Evolutionary conservation across 768 basidiomycete genomes (phyloP).

Genomic region (Lanmaoa pseudosensibilis): DNA sequence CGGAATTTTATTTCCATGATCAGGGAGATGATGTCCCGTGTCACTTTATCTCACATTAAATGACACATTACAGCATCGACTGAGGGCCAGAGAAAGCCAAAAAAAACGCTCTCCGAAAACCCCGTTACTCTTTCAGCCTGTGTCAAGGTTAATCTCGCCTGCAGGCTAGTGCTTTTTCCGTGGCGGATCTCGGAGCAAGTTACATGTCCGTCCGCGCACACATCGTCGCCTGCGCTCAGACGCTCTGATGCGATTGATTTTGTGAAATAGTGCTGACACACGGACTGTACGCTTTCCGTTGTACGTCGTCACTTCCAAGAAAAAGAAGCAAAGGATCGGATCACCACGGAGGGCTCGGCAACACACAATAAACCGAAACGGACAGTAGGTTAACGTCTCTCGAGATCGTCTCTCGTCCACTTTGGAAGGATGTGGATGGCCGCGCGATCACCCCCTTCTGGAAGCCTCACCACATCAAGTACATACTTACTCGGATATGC

Average conservation of each 20-base stretch:
- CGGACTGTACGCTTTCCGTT: neutral
- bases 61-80: slow-evolving; percentile 20
- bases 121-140: slow-evolving; percentile 14
- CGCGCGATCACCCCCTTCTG: slow-evolving; percentile 17
- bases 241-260: neutral
- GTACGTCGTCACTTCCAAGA: neutral
- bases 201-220: neutral
- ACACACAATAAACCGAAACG: neutral
- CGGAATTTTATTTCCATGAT: slow-evolving; percentile 16
- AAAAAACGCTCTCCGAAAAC: slow-evolving; percentile 11
- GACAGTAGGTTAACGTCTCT: slow-evolving; percentile 11
- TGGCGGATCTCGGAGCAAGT: slow-evolving; percentile 17
- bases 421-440: slow-evolving; percentile 26
- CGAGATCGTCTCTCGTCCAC: slow-evolving; percentile 10
- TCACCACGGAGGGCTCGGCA: neutral
- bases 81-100: slow-evolving; percentile 5
- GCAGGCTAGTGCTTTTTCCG: neutral
- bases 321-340: slow-evolving; percentile 13
- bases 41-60: slow-evolving; percentile 25
- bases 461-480: slow-evolving; percentile 2
- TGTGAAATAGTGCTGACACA: neutral
- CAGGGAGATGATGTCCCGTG: slow-evolving; percentile 7
- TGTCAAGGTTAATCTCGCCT: slow-evolving; percentile 29
- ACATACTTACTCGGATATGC: neutral
- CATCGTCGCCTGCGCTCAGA: neutral